Percentiles rank a stretch among this genome's conserved stretches.
These are phyloP conservation scores for Heliamphora pulchella DNA, from an alignment of 179 eudicot genomes.

Conservation along the genomic window DNA sequence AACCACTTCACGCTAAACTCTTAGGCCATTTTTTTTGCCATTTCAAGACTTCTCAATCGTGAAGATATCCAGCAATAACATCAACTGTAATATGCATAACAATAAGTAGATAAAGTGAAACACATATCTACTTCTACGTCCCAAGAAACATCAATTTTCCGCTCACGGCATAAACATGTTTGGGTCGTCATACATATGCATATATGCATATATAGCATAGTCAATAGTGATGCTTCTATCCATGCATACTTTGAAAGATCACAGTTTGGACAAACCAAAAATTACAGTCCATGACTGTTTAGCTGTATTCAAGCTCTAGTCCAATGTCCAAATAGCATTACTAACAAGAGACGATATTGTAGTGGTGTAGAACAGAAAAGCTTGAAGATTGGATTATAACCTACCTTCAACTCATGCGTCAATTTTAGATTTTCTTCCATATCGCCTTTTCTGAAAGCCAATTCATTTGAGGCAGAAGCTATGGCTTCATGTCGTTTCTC, in stretches of 20 bases:
- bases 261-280: neutral
- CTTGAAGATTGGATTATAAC: neutral
- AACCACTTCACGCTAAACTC: too few relatives aligned
- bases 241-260: neutral
- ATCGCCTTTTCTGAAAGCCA: slow-evolving; percentile 65
- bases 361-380: neutral
- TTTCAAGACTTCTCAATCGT: too few relatives aligned
- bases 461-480: slow-evolving; percentile 57
- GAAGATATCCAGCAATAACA: too few relatives aligned
- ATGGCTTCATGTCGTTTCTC: slow-evolving; percentile 73
- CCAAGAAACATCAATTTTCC: too few relatives aligned
- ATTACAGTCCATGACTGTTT: neutral
- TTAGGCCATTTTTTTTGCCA: too few relatives aligned
- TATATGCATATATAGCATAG: too few relatives aligned
- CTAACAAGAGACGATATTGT: neutral
- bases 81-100: too few relatives aligned
- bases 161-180: too few relatives aligned
- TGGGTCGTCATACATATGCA: too few relatives aligned
- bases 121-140: too few relatives aligned
- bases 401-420: slow-evolving; percentile 68
- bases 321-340: neutral
- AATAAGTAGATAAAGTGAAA: too few relatives aligned
- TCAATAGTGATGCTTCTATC: neutral
- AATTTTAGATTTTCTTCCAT: slow-evolving; percentile 68
- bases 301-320: neutral